Evolutionary conservation across 352 stramenopile genomes (phyloP).

Genomic region (Lagenidium sp.): DNA sequence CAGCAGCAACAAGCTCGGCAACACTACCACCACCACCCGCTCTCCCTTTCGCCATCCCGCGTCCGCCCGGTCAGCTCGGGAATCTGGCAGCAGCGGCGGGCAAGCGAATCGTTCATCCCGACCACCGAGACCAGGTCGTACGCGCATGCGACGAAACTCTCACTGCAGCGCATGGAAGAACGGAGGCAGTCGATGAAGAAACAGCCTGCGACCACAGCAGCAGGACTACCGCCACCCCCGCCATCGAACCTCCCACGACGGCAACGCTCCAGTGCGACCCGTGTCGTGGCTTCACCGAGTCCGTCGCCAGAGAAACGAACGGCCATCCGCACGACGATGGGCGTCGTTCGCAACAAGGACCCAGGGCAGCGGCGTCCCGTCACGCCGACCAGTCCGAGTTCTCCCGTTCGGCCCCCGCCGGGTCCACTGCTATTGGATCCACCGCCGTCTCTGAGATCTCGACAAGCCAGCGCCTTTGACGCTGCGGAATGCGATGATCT

Average conservation of each 20-base stretch:
- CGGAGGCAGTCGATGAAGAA: not conserved
- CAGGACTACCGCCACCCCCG: not conserved
- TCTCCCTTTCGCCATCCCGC: too few relatives aligned
- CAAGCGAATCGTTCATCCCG: slow-evolving; percentile 7
- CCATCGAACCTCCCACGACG: not conserved
- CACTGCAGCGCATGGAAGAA: slow-evolving; percentile 10
- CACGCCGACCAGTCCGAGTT: too few relatives aligned
- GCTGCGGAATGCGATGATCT: too few relatives aligned
- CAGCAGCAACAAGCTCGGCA: too few relatives aligned
- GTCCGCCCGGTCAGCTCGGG: too few relatives aligned
- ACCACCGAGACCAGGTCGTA: slow-evolving; percentile 43
- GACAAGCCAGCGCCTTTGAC: too few relatives aligned
- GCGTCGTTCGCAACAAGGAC: not conserved
- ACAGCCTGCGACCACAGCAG: not conserved
- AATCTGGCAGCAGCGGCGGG: slow-evolving; percentile 10
- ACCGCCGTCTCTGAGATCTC: too few relatives aligned
- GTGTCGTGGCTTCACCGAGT: not conserved
- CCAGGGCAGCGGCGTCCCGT: too few relatives aligned
- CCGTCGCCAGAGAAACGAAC: slow-evolving; percentile 3
- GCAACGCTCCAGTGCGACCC: not conserved
- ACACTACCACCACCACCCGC: too few relatives aligned
- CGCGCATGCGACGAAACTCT: slow-evolving; percentile 44
- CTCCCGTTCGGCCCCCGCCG: too few relatives aligned
- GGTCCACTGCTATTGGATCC: too few relatives aligned
- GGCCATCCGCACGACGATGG: not conserved